Base-by-base conservation (phyloP, 2,329 filamentous ascomycete species). In the Leptographium lundbergii region DNA sequence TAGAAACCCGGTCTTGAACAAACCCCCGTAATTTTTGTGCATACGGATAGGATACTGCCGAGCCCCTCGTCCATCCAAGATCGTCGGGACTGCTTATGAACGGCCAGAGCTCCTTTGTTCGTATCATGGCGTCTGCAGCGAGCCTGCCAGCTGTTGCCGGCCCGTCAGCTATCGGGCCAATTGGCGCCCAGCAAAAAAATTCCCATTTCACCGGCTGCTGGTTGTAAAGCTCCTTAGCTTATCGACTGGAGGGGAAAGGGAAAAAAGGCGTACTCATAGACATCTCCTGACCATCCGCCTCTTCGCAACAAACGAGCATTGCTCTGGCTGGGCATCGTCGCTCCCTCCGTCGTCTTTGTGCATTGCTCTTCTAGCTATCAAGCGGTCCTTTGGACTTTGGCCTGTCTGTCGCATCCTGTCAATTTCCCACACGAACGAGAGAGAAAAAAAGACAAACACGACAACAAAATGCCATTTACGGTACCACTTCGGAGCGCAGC, bases 401-500 rank as follows among this genome's bases (percentile, higher is more conserved):
- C 36, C 13, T n/a, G 34, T 36, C 34, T 36, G 34, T 19, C 45
- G 22, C 45, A n/a, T 47, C 45, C n/a, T n/a, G 45, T 7, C 10
- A 19, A 3, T 48, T 6, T 22, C 9, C 42, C 7, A 24, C 45
- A 19, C 32, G 24, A 39, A 39, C 36, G 10, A 36, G 32, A 2
- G 32, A 9, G 17, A 39, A 39, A 39, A 39, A 39, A 39, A 4
- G 36, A 17, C 36, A 13, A 34, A 34, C 10, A 13, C 53, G 7
- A 4, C 36, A 27, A 6, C 36, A 32, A 29, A 19, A 64, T 64
- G 63, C 54, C 61, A 53, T 57, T 61, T 13, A 19, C 57, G 13
- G 45, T 51, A n/a, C 58, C 53, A 13, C 61, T 86, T 61, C 85
- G 87, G 69, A 88, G 83, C 73, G 85, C 88, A 70, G 82, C 82